These are phyloP conservation scores for Saccharomycopsis fodiens DNA, from an alignment of 805 yeast species.

Conservation along the genomic window DNA sequence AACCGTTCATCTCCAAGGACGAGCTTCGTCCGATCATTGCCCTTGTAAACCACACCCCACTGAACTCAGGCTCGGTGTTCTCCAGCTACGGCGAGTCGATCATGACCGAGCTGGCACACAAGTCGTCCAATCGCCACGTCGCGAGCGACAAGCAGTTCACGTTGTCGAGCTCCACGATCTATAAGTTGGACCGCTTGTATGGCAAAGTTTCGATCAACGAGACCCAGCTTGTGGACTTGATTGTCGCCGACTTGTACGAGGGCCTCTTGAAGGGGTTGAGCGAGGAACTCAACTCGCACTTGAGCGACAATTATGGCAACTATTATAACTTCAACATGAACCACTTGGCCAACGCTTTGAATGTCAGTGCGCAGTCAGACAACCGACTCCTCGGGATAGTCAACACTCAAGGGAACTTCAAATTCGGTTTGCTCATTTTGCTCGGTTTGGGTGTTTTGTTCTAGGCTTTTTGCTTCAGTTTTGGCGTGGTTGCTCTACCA, in stretches of 20 bases:
- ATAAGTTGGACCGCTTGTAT: constrained; percentile 16
- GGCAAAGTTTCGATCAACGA: constrained; percentile 16
- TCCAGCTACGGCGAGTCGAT: constrained; percentile 10
- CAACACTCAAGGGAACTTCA: constrained; percentile 1
- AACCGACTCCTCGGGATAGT: constrained; percentile 7
- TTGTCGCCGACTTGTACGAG: constrained; percentile 16
- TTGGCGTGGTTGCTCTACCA: too few relatives aligned
- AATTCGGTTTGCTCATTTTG: constrained; percentile 12
- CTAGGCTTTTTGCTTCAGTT: constrained; percentile 2
- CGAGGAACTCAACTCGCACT: constrained; percentile 14
- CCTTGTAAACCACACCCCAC: constrained; percentile 44
- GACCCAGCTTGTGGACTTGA: constrained; percentile 12
- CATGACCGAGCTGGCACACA: neutral
- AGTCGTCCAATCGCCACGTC: neutral
- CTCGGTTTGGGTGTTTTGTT: constrained; percentile 16
- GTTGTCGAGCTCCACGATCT: constrained; percentile 15
- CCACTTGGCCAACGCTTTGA: constrained; percentile 14
- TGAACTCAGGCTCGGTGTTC: constrained; percentile 21
- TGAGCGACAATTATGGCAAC: constrained; percentile 3
- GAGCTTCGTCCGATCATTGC: constrained; percentile 56
- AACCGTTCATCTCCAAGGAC: constrained; percentile 49
- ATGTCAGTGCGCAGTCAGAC: neutral
- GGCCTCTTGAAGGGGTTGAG: constrained; percentile 15
- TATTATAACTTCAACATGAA: constrained; percentile 6
- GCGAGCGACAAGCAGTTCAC: constrained; percentile 18